A percentile compares a stretch with the other conserved stretches of the same genome.
Evolutionary conservation across 305 asterid genomes (phyloP).

Genomic region (Fraxinus greggii): DNA sequence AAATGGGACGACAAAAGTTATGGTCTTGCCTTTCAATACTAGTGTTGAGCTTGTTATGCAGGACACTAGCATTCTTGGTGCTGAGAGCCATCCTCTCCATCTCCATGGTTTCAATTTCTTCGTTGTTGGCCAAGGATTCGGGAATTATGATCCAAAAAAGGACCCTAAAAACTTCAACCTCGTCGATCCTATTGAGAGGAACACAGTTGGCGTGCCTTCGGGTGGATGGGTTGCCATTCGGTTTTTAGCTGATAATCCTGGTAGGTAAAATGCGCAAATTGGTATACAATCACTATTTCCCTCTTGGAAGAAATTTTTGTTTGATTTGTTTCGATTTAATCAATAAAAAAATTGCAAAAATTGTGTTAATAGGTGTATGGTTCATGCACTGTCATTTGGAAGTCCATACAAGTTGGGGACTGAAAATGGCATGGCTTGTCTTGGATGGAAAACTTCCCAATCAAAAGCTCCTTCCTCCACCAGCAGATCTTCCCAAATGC

Average conservation of each 20-base stretch:
- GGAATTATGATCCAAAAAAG: constrained; percentile 34
- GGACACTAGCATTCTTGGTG: constrained; percentile 34
- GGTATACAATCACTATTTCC: background rate
- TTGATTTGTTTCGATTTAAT: background rate
- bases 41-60: constrained; percentile 47
- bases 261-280: constrained; percentile 13
- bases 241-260: constrained; percentile 50
- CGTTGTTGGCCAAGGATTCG: constrained; percentile 41
- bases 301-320: background rate
- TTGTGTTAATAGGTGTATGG: constrained; percentile 40
- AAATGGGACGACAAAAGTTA: constrained; percentile 43
- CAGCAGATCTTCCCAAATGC: constrained; percentile 49
- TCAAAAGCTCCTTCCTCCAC: constrained; percentile 52
- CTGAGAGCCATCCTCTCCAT: constrained; percentile 47
- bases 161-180: constrained; percentile 40
- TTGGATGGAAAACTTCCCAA: constrained; percentile 42
- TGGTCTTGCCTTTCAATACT: constrained; percentile 31
- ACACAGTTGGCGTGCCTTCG: constrained; percentile 41
- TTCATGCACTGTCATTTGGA: constrained; percentile 51
- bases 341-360: background rate
- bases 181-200: constrained; percentile 44
- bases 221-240: constrained; percentile 58
- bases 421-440: constrained; percentile 57
- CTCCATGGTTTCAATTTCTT: constrained; percentile 46
- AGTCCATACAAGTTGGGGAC: constrained; percentile 53